Evolutionary conservation across 176 grass and related monocot genomes (phyloP).

Genomic region (Oryza glumipatula): DNA sequence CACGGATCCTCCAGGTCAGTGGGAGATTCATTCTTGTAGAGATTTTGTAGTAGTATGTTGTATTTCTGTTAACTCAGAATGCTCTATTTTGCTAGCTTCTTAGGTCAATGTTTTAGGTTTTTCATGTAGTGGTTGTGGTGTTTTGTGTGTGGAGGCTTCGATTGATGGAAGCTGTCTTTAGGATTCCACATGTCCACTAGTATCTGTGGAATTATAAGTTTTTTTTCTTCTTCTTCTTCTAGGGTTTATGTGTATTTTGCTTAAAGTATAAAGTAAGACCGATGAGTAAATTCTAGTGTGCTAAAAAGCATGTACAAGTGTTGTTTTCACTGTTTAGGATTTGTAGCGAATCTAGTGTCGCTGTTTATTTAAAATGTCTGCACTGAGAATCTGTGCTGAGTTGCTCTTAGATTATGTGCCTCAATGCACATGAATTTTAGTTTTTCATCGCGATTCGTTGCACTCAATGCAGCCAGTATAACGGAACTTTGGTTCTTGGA

Average conservation of each 20-base stretch:
- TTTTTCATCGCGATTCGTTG: not conserved
- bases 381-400: not conserved
- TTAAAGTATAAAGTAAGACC: constrained; percentile 4
- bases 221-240: not conserved
- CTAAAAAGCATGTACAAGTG: not conserved
- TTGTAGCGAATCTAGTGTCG: not conserved
- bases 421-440: not conserved
- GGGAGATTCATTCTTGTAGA: not conserved
- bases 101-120: not conserved
- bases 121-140: not conserved
- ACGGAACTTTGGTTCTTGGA: not conserved
- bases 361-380: not conserved
- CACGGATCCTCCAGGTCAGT: constrained; percentile 52
- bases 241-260: not conserved
- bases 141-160: not conserved
- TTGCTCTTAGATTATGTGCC: not conserved
- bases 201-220: not conserved
- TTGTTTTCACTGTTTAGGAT: not conserved
- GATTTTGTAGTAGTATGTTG: not conserved
- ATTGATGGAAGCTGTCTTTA: not conserved
- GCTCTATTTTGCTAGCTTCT: not conserved
- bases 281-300: not conserved
- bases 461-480: not conserved
- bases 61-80: not conserved
- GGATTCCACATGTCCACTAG: not conserved